Percentiles rank a stretch among this genome's conserved stretches.
These are phyloP conservation scores for Thymus mandschuricus DNA, from an alignment of 257 asterid genomes.

Conservation along the genomic window DNA sequence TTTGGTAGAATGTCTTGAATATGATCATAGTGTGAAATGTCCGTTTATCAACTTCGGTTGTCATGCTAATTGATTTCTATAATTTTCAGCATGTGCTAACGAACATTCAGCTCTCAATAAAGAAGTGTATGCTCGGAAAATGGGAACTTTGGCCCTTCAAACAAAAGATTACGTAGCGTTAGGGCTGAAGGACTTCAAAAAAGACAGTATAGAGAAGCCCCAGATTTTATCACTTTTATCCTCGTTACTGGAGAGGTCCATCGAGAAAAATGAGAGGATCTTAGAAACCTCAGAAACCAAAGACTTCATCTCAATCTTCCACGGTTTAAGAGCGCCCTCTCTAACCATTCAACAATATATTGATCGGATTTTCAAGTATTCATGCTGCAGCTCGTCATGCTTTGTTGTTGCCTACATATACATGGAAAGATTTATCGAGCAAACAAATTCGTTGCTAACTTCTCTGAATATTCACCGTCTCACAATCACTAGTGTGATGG, in stretches of 20 bases:
- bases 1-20: too few species aligned
- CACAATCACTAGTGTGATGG: conserved; percentile 77
- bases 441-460: conserved; percentile 47
- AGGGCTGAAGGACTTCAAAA: conserved; percentile 60
- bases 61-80: conserved; percentile 10
- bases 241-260: conserved; percentile 65
- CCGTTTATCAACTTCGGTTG: neutral
- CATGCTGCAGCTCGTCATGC: conserved; percentile 95
- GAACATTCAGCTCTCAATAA: conserved; percentile 14
- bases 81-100: conserved; percentile 39
- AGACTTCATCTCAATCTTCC: conserved; percentile 72
- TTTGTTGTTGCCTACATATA: conserved; percentile 75
- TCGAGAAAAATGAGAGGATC: conserved; percentile 59
- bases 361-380: conserved; percentile 82
- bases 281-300: conserved; percentile 49
- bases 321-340: conserved; percentile 81
- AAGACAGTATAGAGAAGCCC: conserved; percentile 61
- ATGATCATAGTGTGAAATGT: neutral
- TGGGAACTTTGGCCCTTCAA: conserved; percentile 65
- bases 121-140: conserved; percentile 31
- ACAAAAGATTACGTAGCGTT: conserved; percentile 46
- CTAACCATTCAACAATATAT: conserved; percentile 71
- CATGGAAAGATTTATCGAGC: conserved; percentile 63
- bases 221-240: conserved; percentile 64
- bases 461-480: conserved; percentile 82